These are phyloP conservation scores for Urochloa ruziziensis DNA, from an alignment of 176 grass and related monocot genomes.

Conservation along the genomic window DNA sequence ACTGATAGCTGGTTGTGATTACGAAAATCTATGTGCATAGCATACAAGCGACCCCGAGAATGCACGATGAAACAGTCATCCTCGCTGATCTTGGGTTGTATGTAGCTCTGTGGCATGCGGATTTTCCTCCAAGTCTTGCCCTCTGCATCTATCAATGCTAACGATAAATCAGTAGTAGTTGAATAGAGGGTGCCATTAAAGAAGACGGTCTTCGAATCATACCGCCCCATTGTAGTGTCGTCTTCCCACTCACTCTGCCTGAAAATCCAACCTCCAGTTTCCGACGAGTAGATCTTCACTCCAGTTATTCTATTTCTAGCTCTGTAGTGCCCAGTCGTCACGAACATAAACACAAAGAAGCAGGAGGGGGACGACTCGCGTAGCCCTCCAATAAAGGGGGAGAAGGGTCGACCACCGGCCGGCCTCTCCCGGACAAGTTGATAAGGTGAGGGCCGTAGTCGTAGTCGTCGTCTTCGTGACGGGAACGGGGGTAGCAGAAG, in stretches of 20 bases:
- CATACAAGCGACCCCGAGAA: neutral
- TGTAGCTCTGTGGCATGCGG: neutral
- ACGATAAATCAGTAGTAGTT: neutral
- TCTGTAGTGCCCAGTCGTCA: too few species aligned
- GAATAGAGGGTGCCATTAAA: neutral
- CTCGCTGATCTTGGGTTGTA: neutral
- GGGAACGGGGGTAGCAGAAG: neutral
- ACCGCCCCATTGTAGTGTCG: neutral
- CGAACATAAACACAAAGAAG: conserved; percentile 4
- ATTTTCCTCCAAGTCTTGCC: conserved; percentile 1
- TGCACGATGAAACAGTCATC: neutral
- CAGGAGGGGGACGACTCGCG: too few species aligned
- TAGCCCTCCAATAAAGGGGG: neutral
- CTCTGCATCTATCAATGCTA: neutral
- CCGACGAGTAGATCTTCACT: conserved; percentile 12
- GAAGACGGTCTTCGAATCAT: neutral
- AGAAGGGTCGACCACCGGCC: neutral
- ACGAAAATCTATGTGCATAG: neutral
- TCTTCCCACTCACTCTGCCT: neutral
- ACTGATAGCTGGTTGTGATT: neutral
- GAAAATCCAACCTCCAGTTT: conserved; percentile 5
- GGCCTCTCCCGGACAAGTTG: neutral
- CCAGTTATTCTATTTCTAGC: too few species aligned
- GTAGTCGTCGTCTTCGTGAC: neutral
- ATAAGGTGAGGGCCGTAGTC: too few species aligned